These are phyloP conservation scores for Candida silvatica DNA, from an alignment of 805 yeast genomes.

Conservation along the genomic window DNA sequence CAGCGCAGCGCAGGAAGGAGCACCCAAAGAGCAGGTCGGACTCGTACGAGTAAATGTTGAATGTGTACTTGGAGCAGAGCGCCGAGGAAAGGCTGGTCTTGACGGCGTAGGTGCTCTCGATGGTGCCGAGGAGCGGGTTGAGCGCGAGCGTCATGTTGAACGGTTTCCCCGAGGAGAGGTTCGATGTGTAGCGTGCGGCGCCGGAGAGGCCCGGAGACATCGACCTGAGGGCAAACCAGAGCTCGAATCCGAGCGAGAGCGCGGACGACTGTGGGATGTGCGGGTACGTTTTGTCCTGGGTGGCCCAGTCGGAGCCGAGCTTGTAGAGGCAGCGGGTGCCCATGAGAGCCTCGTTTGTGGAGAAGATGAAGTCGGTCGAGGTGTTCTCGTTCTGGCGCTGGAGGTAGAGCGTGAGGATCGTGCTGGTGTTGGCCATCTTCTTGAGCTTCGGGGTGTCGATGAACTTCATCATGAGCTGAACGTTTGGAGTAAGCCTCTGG, in stretches of 20 bases:
- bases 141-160: conserved; percentile 77
- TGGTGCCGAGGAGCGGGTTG: conserved; percentile 85
- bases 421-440: conserved; percentile 21
- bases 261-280: conserved; percentile 28
- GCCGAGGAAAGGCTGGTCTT: conserved; percentile 69
- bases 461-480: conserved; percentile 68
- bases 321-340: conserved; percentile 79
- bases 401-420: conserved; percentile 56
- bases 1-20: conserved; percentile 57
- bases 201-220: conserved; percentile 88
- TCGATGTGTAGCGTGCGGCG: conserved; percentile 76
- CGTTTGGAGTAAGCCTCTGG: conserved; percentile 45
- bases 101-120: conserved; percentile 82
- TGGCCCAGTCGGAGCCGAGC: conserved; percentile 27
- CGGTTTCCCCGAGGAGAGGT: conserved; percentile 78
- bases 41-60: conserved; percentile 84
- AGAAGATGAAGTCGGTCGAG: conserved; percentile 68
- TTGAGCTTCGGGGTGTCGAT: conserved; percentile 44
- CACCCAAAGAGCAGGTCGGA: conserved; percentile 82
- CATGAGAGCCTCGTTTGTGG: conserved; percentile 73
- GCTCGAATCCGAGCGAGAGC: conserved; percentile 69
- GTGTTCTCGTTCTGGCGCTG: conserved; percentile 59
- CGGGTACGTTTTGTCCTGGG: not conserved
- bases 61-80: conserved; percentile 78
- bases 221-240: conserved; percentile 79